Percentiles rank a stretch among this genome's conserved stretches.
Conservation (phyloP, 2,329 filamentous ascomycete species). For the Fusarium sterilihyphosum region DNA sequence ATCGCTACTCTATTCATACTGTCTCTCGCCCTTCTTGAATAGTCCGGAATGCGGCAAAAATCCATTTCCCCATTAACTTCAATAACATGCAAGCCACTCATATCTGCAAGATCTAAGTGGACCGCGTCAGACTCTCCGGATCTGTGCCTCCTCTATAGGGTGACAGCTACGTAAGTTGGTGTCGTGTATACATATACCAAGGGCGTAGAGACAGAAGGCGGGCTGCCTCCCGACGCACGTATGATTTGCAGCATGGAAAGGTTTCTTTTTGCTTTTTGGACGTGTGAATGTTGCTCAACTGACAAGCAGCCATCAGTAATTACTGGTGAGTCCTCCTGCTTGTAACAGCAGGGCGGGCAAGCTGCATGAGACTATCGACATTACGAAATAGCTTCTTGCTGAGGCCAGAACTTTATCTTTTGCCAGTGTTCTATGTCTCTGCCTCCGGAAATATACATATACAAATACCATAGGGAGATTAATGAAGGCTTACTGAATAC, state of each 20-base stretch:
- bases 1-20: too few species aligned
- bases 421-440: not conserved
- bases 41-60: not conserved
- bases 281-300: not conserved
- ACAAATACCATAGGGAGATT: rapidly evolving
- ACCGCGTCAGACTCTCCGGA: not conserved
- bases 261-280: not conserved
- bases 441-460: rapidly evolving
- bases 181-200: not conserved
- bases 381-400: not conserved
- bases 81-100: not conserved
- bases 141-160: not conserved
- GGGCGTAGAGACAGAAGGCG: not conserved
- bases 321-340: rapidly evolving
- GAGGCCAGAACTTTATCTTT: not conserved
- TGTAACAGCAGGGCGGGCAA: too few species aligned
- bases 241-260: not conserved
- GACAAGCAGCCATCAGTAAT: not conserved
- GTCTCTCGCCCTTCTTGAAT: too few species aligned
- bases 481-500: rapidly evolving
- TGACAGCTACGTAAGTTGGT: not conserved
- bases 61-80: not conserved
- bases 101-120: not conserved
- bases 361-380: not conserved
- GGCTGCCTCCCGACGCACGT: not conserved